Percentiles rank a stretch among this genome's conserved stretches.
These are phyloP conservation scores for Lunasporangiospora selenospora DNA, from an alignment of 192 early-diverging fungal genomes.

Conservation along the genomic window DNA sequence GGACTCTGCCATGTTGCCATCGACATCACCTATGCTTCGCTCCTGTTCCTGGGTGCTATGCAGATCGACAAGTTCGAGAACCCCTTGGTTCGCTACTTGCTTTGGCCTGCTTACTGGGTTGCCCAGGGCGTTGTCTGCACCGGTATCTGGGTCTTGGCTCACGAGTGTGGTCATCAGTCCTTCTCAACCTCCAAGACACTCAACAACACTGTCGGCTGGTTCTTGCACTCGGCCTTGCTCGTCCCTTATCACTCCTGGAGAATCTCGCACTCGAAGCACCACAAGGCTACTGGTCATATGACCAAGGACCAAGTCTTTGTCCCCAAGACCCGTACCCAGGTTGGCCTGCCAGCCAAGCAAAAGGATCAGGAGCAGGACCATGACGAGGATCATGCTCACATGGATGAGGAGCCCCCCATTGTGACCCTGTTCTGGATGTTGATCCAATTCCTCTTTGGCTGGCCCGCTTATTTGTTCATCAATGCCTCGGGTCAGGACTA, in stretches of 20 bases:
- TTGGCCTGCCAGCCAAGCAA: slow-evolving; percentile 58
- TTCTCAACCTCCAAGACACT: slow-evolving; percentile 88
- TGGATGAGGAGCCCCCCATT: slow-evolving; percentile 77
- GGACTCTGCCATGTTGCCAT: slow-evolving; percentile 82
- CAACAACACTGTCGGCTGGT: slow-evolving; percentile 88
- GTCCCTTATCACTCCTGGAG: slow-evolving; percentile 97
- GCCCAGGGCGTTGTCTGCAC: slow-evolving; percentile 85
- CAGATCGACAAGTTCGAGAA: slow-evolving; percentile 66
- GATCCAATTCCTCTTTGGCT: slow-evolving; percentile 80
- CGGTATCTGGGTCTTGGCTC: slow-evolving; percentile 88
- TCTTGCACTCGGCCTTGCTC: slow-evolving; percentile 88
- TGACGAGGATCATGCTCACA: slow-evolving; percentile 53
- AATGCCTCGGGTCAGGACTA: slow-evolving; percentile 86
- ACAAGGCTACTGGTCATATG: slow-evolving; percentile 92
- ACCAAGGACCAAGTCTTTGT: slow-evolving; percentile 96
- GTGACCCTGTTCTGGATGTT: slow-evolving; percentile 67
- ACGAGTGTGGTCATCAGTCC: slow-evolving; percentile 94
- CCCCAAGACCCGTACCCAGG: slow-evolving; percentile 71
- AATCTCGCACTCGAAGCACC: slow-evolving; percentile 90
- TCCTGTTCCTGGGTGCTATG: slow-evolving; percentile 72
- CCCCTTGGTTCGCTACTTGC: slow-evolving; percentile 52
- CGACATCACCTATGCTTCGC: slow-evolving; percentile 74
- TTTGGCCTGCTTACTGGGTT: slow-evolving; percentile 87
- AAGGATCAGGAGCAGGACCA: slow-evolving; percentile 47
- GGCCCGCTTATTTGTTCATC: slow-evolving; percentile 85